These are phyloP conservation scores for Talaromyces funiculosus DNA, from an alignment of 2,329 filamentous ascomycete genomes.

Conservation along the genomic window DNA sequence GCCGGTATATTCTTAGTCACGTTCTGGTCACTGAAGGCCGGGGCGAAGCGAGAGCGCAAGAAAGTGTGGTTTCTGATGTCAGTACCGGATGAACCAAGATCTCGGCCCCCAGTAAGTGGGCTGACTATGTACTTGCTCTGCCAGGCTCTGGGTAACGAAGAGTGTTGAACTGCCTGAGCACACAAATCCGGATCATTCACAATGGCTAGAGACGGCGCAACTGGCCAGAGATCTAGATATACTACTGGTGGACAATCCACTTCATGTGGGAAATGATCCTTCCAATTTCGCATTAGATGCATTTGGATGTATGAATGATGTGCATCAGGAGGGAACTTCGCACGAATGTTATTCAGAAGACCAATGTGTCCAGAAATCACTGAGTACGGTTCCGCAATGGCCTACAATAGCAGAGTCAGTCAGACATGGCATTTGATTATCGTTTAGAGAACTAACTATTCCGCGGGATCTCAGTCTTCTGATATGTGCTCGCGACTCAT, in stretches of 20 bases:
- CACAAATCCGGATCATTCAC: neutral
- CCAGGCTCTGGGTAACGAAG: neutral
- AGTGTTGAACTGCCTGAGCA: neutral
- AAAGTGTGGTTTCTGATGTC: neutral
- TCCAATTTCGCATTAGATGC: neutral
- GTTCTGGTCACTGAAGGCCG: neutral
- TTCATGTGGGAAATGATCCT: neutral
- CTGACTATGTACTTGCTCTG: neutral
- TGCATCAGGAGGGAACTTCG: neutral
- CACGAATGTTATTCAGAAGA: neutral
- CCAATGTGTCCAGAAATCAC: neutral
- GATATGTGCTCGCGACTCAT: neutral
- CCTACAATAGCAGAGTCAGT: neutral
- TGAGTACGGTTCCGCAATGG: neutral
- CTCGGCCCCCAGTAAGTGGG: neutral
- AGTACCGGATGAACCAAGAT: neutral
- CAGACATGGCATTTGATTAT: neutral
- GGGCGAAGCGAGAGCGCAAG: neutral
- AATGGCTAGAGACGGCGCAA: neutral
- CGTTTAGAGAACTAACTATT: neutral
- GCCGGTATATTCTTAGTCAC: neutral
- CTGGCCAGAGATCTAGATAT: neutral
- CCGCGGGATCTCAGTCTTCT: neutral
- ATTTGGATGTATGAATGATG: neutral
- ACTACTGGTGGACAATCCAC: neutral